Base-by-base conservation (phyloP, 148 eudicot genomes). In the Linanthus parryae region DNA sequence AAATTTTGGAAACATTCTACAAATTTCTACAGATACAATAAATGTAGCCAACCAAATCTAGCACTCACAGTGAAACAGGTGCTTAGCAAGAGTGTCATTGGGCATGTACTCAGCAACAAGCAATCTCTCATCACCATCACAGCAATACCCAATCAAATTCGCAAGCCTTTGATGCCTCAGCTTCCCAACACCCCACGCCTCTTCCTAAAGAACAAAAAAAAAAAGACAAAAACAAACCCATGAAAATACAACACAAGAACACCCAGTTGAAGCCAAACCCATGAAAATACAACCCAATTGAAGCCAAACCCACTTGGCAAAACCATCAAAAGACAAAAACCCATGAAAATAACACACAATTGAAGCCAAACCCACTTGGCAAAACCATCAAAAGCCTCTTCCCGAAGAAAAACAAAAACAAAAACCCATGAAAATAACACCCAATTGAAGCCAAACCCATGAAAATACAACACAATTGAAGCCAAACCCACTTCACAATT, bases 61-160 rank as follows among this genome's bases (percentile, higher is more conserved):
- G 52, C 13, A 49, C 71, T 61, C 84, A 89, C 97, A 89, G 75
- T 89, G 97, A 50, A 89, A 89, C 36, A 89, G 72, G 73, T 89
- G 97, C 80, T 80, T 89, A 27, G 97, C 84, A 70, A 89, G 95
- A 46, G 97, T 85, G 47, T 85, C 91, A 73, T 82, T 85, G 25
- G 97, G 97, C 97, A 89, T 85, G 71, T 68, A 85, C 62, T 89
- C 97, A 17, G 97, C 97, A 73, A 89, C 91, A 43, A 89, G 77
- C 64, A 89, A 73, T 64, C 97, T 82, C 70, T 85, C 85, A 73
- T 89, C 97, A 54, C 85, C 91, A 66, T 89, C 97, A 66, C 95
- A 85, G 71, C 95, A 89, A 61, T 77, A 85, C 39, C 97, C 97
- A 25, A 85, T 85, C 69, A 89, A 72, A 75, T 89, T 89, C 14